Percentiles rank a stretch among this genome's conserved stretches.
Conservation (phyloP, 495 filamentous ascomycete genomes). For the Penicillium crystallinum region DNA sequence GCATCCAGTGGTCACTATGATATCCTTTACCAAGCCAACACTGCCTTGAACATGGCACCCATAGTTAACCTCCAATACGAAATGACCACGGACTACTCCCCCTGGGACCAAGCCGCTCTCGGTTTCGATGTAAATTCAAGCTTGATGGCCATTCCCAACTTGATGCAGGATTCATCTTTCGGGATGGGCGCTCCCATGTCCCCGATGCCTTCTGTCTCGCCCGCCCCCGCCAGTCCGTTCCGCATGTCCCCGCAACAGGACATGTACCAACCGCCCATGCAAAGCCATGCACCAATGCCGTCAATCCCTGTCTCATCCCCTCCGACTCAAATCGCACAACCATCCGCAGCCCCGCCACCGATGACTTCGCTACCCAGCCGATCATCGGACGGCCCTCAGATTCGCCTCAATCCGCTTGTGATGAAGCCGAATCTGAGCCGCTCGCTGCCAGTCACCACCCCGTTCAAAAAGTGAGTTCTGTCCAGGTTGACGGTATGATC, state of each 20-base stretch:
- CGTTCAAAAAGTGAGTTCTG: conserved; percentile 40
- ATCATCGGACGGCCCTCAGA: conserved; percentile 39
- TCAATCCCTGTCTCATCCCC: conserved; percentile 32
- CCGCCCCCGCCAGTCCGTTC: conserved; percentile 41
- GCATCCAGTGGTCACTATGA: conserved; percentile 82
- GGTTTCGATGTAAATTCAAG: conserved; percentile 49
- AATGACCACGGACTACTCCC: conserved; percentile 40
- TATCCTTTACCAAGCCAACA: conserved; percentile 71
- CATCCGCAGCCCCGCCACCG: conserved; percentile 32
- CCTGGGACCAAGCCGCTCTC: conserved; percentile 42
- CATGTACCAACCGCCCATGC: conserved; percentile 36
- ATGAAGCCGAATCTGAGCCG: conserved; percentile 45
- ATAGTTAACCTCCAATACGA: conserved; percentile 41
- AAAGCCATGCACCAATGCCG: conserved; percentile 24
- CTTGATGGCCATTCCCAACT: conserved; percentile 44
- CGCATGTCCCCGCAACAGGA: conserved; percentile 40
- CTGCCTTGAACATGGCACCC: conserved; percentile 46
- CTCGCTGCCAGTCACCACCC: conserved; percentile 38
- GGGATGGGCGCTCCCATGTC: conserved; percentile 32
- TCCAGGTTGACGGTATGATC: not conserved
- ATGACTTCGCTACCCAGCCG: conserved; percentile 35
- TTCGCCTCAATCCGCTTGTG: conserved; percentile 44
- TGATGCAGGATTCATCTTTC: conserved; percentile 42
- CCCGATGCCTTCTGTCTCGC: conserved; percentile 38
- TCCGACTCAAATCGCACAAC: conserved; percentile 15